Base-by-base conservation (phyloP, 495 filamentous ascomycete genomes). In the Oleoguttula mirabilis region DNA sequence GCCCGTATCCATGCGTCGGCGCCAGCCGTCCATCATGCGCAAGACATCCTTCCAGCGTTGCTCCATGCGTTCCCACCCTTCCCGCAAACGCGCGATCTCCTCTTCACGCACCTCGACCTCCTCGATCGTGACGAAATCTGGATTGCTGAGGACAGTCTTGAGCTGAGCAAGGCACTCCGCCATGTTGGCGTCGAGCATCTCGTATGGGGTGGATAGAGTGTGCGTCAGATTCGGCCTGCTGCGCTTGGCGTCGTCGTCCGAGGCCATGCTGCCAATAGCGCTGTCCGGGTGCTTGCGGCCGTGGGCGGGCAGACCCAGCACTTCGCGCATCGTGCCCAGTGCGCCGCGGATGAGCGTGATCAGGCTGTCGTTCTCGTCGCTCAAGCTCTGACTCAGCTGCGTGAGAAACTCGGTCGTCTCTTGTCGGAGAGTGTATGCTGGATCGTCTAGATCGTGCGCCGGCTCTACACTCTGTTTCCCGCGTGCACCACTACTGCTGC, bases 341-440 rank as follows among this genome's bases (percentile, higher is more conserved):
- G 83, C 83, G 34, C 75, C 71, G 39, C 81, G 68, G 16, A 93
- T 66, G 30, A 95, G 67, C 1, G 67, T 67, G 7, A 90, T 78
- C 17, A 98, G 56, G 1, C 73, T 71, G 57, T 96, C 90, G 50
- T 98, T 98, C 60, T 98, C 90, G 51, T 94, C 87, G 50, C 87
- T 93, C 25, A 96, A 64, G 12, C 76, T 78, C 63, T 87, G 84
- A 16, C 84, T 84, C 43, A 96, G 63, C 55, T 88, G 76, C 1
- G 90, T 93, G 33, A 98, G 66, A 58, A 94, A 96, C 35, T 85
- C 82, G 15, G 85, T 88, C 4, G 90, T 94, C 63, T 96, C 92
- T 50, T 81, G 73, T 41, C 76, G 73, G 45, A 96, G 59, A 52
- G 75, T 82, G 60, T 90, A 86, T 27, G 66, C 72, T 0, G 76